Percentiles rank a stretch among this genome's conserved stretches.
phyloP scores from a whole-genome alignment of 441 rosid genomes.

The Populus trichocarpa region DNA sequence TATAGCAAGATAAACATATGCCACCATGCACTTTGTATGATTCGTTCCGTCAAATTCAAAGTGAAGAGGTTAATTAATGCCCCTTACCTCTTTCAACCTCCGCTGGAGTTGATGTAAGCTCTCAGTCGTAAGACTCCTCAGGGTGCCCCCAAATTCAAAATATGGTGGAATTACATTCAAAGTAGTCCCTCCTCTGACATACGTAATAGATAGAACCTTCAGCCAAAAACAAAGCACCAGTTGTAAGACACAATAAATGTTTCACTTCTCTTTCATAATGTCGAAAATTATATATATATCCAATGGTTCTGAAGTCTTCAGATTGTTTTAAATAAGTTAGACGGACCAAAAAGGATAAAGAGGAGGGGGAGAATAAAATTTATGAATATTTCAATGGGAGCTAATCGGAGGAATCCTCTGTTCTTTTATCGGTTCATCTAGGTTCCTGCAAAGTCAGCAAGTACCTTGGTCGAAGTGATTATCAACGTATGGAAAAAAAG shows the following conservation, averaged over 20 bases:
- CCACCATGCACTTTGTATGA: background rate
- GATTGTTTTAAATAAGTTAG: background rate
- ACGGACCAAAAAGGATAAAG: background rate
- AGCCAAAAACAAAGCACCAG: slow-evolving; percentile 16
- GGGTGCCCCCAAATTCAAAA: slow-evolving; percentile 79
- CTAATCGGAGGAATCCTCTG: background rate
- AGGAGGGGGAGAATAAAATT: background rate
- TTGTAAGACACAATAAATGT: slow-evolving; percentile 5
- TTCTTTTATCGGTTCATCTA: too few relatives aligned
- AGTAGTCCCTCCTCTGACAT: slow-evolving; percentile 52
- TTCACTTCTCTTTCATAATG: background rate
- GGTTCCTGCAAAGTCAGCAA: too few relatives aligned
- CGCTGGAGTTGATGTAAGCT: slow-evolving; percentile 53
- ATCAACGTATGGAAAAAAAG: background rate
- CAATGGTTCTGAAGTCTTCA: too few relatives aligned
- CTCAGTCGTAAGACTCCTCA: slow-evolving; percentile 78
- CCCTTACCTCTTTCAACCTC: slow-evolving; percentile 64
- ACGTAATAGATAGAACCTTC: slow-evolving; percentile 76
- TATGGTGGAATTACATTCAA: slow-evolving; percentile 47
- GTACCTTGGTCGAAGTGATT: too few relatives aligned
- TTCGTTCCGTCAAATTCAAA: background rate
- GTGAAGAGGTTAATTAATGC: background rate
- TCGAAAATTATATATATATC: too few relatives aligned
- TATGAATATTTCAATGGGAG: background rate
- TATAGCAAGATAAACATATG: background rate